Base-by-base conservation (phyloP, 225 moss, liverwort and hornwort genomes). In the Physcomitrellopsis africana region DNA sequence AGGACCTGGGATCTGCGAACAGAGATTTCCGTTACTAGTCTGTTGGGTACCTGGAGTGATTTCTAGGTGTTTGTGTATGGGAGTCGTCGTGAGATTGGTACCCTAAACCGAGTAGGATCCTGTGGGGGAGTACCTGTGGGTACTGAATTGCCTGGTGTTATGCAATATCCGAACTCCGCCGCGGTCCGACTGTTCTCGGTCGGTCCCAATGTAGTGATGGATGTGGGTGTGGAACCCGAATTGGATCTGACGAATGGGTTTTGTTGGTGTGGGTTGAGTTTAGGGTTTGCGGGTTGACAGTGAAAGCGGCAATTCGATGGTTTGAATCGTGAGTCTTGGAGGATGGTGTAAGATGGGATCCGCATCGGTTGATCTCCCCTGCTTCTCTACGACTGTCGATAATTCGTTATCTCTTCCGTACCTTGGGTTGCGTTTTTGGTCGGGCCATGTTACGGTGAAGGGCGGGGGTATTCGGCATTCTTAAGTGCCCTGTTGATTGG, bases 301-400 rank as follows among this genome's bases (percentile, higher is more conserved):
- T 6, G 0, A 10, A 6, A 12, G 54, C 41, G 32, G 58, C 23
- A 11, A 45, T 24, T 70, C 12, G 57, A 57, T 58, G 70, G 58
- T 57, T 10, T 46, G 47, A 55, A 51, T 72, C 27, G 26, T 52
- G 15, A 10, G 10, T 18, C 60, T 42, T 43, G 68, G 22, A 57
- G 66, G 15, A 66, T 49, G 48, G 47, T 66, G 66, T 66, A 48
- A 79, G 23, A 74, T 79, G 74, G 79, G 74, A 74, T 54, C 15
- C n/a, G 47, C 68, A 46, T 56, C 55, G 48, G 48, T 74, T 55
- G 63, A 79, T 44, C 61, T 67, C 49, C 58, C 22, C 23, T 63
- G 46, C 23, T 37, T 48, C 55, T 22, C n/a, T 60, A 53, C 61
- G 44, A 20, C 8, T 14, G 9, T 14, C 61, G 68, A 27, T 24